Percentiles rank a stretch among this genome's conserved stretches.
phyloP scores from a whole-genome alignment of 2,329 filamentous ascomycete species.

The Diaporthe sp. region DNA sequence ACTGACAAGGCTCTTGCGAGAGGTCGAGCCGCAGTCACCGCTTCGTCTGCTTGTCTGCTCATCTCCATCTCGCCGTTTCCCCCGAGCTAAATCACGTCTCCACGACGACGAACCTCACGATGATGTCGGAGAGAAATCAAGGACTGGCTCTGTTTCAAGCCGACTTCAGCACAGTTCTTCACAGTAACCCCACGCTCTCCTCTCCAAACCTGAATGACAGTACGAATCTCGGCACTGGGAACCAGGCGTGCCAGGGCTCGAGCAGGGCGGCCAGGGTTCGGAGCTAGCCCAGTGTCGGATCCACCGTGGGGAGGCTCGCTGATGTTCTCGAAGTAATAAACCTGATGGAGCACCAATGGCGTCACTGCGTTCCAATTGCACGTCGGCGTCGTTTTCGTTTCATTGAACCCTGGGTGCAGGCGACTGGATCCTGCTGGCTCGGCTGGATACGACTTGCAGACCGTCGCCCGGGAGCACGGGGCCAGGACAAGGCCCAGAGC shows the following conservation, averaged over 20 bases:
- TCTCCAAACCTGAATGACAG: neutral
- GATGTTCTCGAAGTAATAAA: conserved; percentile 38
- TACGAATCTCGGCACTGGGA: conserved; percentile 20
- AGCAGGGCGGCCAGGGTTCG: neutral
- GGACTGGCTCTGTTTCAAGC: neutral
- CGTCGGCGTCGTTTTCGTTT: conserved; percentile 13
- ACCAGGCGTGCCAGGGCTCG: neutral
- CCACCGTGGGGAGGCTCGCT: conserved; percentile 17
- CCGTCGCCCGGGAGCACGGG: neutral
- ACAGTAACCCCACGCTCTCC: neutral
- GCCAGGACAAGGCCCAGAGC: neutral
- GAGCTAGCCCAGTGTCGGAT: conserved; percentile 10
- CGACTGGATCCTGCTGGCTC: conserved; percentile 26
- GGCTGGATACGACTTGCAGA: conserved; percentile 28
- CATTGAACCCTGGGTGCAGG: conserved; percentile 16
- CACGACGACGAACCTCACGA: conserved; percentile 36
- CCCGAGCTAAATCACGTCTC: conserved; percentile 27
- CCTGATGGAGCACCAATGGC: conserved; percentile 25
- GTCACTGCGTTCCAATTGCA: conserved; percentile 28
- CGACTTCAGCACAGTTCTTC: neutral
- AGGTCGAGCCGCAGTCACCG: neutral
- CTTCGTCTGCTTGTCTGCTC: neutral
- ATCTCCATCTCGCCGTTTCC: conserved; percentile 7
- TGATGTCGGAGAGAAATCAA: neutral
- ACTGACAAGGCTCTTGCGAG: conserved; percentile 10